These are phyloP conservation scores for Aspergillus olivimuriae DNA, from an alignment of 495 filamentous ascomycete genomes.

Conservation along the genomic window DNA sequence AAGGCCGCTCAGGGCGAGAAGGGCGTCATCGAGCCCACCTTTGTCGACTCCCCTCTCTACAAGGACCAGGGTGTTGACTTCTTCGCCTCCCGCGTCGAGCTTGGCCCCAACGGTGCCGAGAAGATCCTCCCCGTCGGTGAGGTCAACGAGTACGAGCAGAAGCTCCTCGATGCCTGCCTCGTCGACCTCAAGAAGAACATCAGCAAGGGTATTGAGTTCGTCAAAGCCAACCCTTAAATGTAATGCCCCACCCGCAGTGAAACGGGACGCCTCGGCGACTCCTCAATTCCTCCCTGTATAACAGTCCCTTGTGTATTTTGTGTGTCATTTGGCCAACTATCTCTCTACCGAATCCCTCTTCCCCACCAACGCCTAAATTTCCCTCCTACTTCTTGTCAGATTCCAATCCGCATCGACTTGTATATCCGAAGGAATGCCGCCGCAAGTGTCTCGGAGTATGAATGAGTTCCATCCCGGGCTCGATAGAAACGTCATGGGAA, in stretches of 20 bases:
- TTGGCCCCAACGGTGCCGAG: conserved; percentile 93
- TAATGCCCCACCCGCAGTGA: not conserved
- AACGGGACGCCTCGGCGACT: conserved; percentile 18
- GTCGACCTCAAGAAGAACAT: conserved; percentile 88
- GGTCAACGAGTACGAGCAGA: conserved; percentile 77
- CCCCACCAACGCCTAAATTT: too few relatives aligned
- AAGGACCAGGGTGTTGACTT: conserved; percentile 95
- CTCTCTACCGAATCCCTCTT: too few relatives aligned
- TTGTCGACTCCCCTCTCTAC: conserved; percentile 93
- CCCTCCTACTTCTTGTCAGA: not conserved
- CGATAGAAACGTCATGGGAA: not conserved
- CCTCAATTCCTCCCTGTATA: conserved; percentile 25
- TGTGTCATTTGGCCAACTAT: conserved; percentile 9
- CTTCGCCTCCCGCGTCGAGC: conserved; percentile 90
- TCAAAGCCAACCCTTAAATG: conserved; percentile 62
- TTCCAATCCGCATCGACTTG: conserved; percentile 1
- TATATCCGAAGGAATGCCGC: conserved; percentile 8
- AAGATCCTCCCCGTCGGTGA: conserved; percentile 81
- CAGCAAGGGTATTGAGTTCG: conserved; percentile 66
- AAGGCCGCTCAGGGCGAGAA: conserved; percentile 90
- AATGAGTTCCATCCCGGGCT: not conserved
- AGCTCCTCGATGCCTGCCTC: conserved; percentile 77
- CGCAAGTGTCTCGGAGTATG: conserved; percentile 6
- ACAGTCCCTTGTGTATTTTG: conserved; percentile 15
- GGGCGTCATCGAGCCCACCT: conserved; percentile 92